Evolutionary conservation across 2,329 filamentous ascomycete species (phyloP).

Genomic region (Pleochaeta shiraiana): DNA sequence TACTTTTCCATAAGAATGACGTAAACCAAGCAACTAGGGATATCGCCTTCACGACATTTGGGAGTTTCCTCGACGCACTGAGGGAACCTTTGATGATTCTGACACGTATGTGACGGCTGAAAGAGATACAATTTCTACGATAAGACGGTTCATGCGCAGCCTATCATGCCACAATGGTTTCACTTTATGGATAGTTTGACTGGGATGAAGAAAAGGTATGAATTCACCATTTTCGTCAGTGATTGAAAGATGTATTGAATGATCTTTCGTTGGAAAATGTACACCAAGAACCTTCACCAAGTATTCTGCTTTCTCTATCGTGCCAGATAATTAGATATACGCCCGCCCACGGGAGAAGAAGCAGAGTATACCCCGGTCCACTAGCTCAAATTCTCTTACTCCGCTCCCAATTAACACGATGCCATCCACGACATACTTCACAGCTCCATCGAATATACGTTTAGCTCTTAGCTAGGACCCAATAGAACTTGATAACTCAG

Average conservation of each 20-base stretch:
- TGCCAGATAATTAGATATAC: not conserved
- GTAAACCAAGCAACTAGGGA: not conserved
- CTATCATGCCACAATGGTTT: not conserved
- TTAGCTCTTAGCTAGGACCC: not conserved
- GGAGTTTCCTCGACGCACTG: not conserved
- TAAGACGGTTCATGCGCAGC: not conserved
- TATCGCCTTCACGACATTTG: not conserved
- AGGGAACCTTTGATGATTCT: not conserved
- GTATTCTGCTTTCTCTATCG: not conserved
- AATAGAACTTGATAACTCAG: not conserved
- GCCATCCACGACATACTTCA: not conserved
- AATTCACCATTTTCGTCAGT: constrained; percentile 1
- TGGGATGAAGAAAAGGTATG: not conserved
- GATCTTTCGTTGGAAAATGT: not conserved
- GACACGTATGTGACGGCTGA: not conserved
- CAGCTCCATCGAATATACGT: not conserved
- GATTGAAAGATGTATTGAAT: not conserved
- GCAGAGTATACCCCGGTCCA: not conserved
- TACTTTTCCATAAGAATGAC: too few species aligned
- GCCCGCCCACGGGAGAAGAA: not conserved
- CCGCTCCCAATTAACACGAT: not conserved
- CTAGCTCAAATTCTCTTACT: not conserved
- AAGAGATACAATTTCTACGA: not conserved
- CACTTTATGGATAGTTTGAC: not conserved
- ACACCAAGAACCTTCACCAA: not conserved